Evolutionary conservation across 2,329 filamentous ascomycete genomes (phyloP).

Genomic region (Exophiala lecanii-corni): DNA sequence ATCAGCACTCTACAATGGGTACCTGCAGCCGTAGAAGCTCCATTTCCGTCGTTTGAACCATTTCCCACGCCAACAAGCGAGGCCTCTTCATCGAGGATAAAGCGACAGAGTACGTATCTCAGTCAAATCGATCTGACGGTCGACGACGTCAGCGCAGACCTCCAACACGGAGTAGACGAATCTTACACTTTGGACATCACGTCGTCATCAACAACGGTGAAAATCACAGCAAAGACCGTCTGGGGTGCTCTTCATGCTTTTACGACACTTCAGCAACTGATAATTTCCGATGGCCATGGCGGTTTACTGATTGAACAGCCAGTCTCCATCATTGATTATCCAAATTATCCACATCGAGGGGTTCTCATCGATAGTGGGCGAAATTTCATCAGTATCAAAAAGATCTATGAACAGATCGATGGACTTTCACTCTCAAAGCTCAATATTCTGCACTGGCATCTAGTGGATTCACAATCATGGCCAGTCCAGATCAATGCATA

Average conservation of each 20-base stretch:
- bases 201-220: constrained; percentile 37
- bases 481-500: constrained; percentile 47
- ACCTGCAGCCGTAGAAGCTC: constrained; percentile 50
- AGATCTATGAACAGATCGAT: constrained; percentile 52
- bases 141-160: constrained; percentile 41
- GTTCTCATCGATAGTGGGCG: constrained; percentile 54
- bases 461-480: constrained; percentile 55
- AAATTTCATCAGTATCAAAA: constrained; percentile 49
- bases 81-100: constrained; percentile 13
- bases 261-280: constrained; percentile 53
- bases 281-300: constrained; percentile 45
- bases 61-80: constrained; percentile 42
- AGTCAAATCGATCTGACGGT: constrained; percentile 45
- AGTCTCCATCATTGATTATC: constrained; percentile 47
- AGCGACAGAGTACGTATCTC: constrained; percentile 29
- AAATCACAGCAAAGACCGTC: constrained; percentile 47
- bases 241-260: constrained; percentile 55
- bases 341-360: constrained; percentile 51
- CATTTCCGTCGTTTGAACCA: constrained; percentile 46
- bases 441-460: constrained; percentile 56
- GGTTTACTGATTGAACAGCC: constrained; percentile 50
- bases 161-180: constrained; percentile 55
- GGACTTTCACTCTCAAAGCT: constrained; percentile 54
- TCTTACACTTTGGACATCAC: constrained; percentile 50
- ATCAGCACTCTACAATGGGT: constrained; percentile 51